Evolutionary conservation across 805 yeast genomes (phyloP).

Genomic region (Teunomyces lycoperdinae): DNA sequence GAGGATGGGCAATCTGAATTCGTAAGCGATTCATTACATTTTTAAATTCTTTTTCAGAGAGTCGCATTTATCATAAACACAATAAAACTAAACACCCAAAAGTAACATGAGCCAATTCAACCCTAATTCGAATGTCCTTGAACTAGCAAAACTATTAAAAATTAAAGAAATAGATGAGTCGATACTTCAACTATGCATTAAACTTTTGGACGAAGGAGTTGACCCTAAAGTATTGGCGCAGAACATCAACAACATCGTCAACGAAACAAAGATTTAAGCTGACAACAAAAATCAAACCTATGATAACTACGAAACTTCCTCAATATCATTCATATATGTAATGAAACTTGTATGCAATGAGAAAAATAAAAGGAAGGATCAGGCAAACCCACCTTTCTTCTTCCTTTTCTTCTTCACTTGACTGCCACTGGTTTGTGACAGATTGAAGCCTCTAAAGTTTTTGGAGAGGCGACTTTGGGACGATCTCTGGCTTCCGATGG

Average conservation of each 20-base stretch:
- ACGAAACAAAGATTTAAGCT: conserved; percentile 18
- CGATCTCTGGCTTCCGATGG: not conserved
- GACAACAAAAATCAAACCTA: not conserved
- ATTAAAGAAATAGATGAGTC: conserved; percentile 24
- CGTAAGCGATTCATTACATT: not conserved
- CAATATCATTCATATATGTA: not conserved
- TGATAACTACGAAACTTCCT: not conserved
- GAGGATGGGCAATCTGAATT: not conserved
- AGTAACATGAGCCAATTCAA: conserved; percentile 4
- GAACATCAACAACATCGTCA: conserved; percentile 22
- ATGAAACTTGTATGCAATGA: not conserved
- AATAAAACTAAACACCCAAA: conserved; percentile 4
- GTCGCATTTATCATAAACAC: not conserved
- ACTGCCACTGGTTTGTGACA: conserved; percentile 9
- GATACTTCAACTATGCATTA: conserved; percentile 30
- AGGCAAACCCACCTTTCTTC: conserved; percentile 50
- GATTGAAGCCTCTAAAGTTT: not conserved
- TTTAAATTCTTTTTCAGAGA: not conserved
- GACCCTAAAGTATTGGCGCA: conserved; percentile 29
- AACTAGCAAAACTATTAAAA: conserved; percentile 24
- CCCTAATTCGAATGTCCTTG: conserved; percentile 12
- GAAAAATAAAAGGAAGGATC: conserved; percentile 6
- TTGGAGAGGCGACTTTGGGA: not conserved
- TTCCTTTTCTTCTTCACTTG: conserved; percentile 35
- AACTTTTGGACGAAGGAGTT: conserved; percentile 34